Evolutionary conservation across 2,329 filamentous ascomycete genomes (phyloP), one percentile per base, ranked within the genome.

Genomic region (Lojkania enalia): DNA sequence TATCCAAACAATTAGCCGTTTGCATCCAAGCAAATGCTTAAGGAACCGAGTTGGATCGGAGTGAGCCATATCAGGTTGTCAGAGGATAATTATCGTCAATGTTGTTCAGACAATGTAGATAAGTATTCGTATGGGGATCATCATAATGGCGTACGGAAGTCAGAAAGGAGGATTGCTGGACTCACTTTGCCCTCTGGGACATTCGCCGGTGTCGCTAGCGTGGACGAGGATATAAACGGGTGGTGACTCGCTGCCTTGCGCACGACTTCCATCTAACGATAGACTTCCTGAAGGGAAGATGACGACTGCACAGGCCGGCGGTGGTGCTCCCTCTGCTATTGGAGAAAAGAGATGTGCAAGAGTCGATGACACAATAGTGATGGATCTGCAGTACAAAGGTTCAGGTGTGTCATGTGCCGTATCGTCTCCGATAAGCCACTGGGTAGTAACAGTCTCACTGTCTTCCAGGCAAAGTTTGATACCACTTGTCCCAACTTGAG

Each of bases 31-130:
- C 21, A 40, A 30, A 33, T 36, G 54, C 25, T 51, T 41, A 37
- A 33, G 50, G 42, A 58, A 52, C 46, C 44, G 47, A 47, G 33
- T 25, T 36, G 44, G 55, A 21, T 41, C 50, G 35, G 42, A 42
- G 35, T 49, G 44, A 67, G 70, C 76, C 73, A 74, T 62, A 83
- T 95, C 90, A 95, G 90, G 76, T 85, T 89, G 85, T 92, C 85
- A 92, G 87, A 90, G 83, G 81, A 78, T 78, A 52, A 51, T 70
- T 78, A 80, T 94, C 90, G 84, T 95, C 91, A 95, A 86, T 80
- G 80, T 71, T 76, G 75, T 87, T 95, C 92, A 91, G 92, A 88
- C 90, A 97, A 97, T 96, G 92, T 97, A 96, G 92, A 96, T 97
- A 97, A 97, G 91, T 91, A 89, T 94, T 95, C 80, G 73, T 78